Evolutionary conservation across 179 eudicot species (phyloP).

Genomic region (Sideroxylon spinosum): DNA sequence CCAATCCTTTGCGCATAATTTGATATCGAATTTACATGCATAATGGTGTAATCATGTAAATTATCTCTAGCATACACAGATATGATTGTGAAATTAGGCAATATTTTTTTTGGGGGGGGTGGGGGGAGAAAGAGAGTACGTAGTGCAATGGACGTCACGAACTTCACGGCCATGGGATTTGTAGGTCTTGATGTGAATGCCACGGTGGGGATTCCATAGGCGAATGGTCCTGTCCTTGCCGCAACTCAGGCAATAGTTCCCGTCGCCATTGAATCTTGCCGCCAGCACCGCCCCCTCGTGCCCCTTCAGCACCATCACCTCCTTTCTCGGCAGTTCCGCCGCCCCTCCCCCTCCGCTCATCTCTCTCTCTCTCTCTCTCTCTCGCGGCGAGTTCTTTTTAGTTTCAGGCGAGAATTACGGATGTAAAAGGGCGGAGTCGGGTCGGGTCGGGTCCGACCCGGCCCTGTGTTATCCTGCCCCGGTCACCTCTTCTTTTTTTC

Average conservation of each 20-base stretch:
- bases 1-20: not conserved
- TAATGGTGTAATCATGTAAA: too few species aligned
- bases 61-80: too few species aligned
- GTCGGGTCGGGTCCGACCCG: too few species aligned
- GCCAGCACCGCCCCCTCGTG: conserved; percentile 91
- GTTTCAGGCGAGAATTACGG: not conserved
- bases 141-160: conserved; percentile 78
- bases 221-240: conserved; percentile 94
- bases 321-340: conserved; percentile 51
- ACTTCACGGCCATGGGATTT: conserved; percentile 94
- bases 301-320: conserved; percentile 62
- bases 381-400: not conserved
- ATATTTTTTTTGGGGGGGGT: not conserved
- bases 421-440: too few species aligned
- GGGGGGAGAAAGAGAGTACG: conserved; percentile 32
- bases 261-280: conserved; percentile 79
- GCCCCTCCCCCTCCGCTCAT: conserved; percentile 23
- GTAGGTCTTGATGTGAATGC: conserved; percentile 85
- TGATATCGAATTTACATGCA: not conserved
- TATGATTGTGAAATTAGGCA: too few species aligned
- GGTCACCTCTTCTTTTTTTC: too few species aligned
- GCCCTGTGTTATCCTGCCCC: too few species aligned
- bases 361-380: not conserved
- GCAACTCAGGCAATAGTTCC: conserved; percentile 77
- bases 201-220: conserved; percentile 98